Conservation (phyloP, 164 flowering plant species). For the Vitis labrusca region DNA sequence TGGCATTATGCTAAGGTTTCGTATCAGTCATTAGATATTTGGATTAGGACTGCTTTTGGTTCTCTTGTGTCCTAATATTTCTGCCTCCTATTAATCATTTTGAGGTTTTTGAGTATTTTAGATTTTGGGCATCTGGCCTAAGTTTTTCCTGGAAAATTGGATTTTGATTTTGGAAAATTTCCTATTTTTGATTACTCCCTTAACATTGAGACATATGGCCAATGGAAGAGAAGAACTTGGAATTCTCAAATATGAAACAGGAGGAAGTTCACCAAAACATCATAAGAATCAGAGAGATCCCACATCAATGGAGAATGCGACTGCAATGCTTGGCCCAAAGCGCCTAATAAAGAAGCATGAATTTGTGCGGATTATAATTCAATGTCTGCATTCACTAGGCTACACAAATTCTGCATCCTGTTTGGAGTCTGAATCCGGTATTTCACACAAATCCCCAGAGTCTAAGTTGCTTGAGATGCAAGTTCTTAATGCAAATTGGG, state of each 20-base stretch:
- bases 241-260: background rate
- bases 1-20: no score
- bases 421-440: constrained; percentile 76
- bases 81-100: no score
- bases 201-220: background rate
- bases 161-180: no score
- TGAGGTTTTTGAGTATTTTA: no score
- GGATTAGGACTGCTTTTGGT: no score
- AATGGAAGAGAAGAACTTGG: constrained; percentile 1
- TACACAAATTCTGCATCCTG: constrained; percentile 57
- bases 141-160: no score
- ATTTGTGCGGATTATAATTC: constrained; percentile 65
- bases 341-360: constrained; percentile 64
- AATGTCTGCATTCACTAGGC: constrained; percentile 73
- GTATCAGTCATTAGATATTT: no score
- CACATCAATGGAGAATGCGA: constrained; percentile 33
- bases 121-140: no score
- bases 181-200: no score
- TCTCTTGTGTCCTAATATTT: no score
- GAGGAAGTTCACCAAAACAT: constrained; percentile 1
- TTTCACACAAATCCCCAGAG: constrained; percentile 39
- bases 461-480: constrained; percentile 47
- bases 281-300: constrained; percentile 1
- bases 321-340: constrained; percentile 41
- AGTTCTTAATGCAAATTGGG: constrained; percentile 59